Conservation (phyloP, 164 flowering plant species). For the Malania oleifera region DNA sequence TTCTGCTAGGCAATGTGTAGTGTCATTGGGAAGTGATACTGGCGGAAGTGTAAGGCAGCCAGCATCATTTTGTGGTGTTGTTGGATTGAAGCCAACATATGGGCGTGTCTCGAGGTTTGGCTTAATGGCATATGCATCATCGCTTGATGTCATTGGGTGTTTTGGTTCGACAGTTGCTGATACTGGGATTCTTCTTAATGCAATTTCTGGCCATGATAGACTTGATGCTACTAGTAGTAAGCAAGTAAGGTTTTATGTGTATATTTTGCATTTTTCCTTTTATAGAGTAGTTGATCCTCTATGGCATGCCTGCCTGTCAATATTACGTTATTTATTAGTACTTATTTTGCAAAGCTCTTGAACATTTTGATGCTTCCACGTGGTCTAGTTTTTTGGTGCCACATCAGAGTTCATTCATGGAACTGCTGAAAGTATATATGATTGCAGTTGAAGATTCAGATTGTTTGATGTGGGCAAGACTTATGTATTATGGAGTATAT, state of each 20-base stretch:
- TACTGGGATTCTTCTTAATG: slow-evolving; percentile 74
- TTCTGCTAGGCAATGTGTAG: slow-evolving; percentile 92
- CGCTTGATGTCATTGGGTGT: slow-evolving; percentile 93
- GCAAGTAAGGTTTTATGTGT: slow-evolving; percentile 38
- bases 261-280: background rate
- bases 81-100: slow-evolving; percentile 95
- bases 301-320: too few relatives aligned
- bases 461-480: too few relatives aligned
- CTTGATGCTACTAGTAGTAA: slow-evolving; percentile 86
- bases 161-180: slow-evolving; percentile 89
- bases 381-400: too few relatives aligned
- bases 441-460: too few relatives aligned
- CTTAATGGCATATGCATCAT: slow-evolving; percentile 98
- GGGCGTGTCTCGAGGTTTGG: slow-evolving; percentile 97
- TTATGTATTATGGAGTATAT: background rate
- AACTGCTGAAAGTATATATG: too few relatives aligned
- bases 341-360: too few relatives aligned
- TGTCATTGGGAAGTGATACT: slow-evolving; percentile 91
- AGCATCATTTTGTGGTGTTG: slow-evolving; percentile 98
- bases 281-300: background rate
- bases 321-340: too few relatives aligned
- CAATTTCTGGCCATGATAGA: slow-evolving; percentile 82
- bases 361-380: too few relatives aligned
- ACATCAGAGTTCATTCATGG: too few relatives aligned
- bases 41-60: slow-evolving; percentile 99